Evolutionary conservation across 2,329 filamentous ascomycete genomes (phyloP).

Genomic region (Neofusicoccum sp.): DNA sequence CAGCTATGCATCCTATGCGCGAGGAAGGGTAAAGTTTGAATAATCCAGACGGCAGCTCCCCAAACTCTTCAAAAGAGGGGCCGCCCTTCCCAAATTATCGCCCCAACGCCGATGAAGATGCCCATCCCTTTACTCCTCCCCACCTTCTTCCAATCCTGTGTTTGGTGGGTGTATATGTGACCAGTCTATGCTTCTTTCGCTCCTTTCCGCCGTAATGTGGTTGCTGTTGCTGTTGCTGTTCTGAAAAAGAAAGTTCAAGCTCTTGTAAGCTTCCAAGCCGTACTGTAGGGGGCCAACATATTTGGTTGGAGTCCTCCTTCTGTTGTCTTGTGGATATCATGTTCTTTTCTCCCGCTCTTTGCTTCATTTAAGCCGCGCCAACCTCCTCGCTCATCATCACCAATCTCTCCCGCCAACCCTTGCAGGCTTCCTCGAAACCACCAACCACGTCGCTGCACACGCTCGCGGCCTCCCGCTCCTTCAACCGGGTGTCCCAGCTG

Average conservation of each 20-base stretch:
- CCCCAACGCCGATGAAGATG: slow-evolving; percentile 4
- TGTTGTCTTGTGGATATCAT: slow-evolving; percentile 12
- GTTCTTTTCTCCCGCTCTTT: background rate
- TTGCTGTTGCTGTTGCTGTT: background rate
- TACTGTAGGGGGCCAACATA: slow-evolving; percentile 3
- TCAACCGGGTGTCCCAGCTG: slow-evolving; percentile 76
- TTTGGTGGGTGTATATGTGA: background rate
- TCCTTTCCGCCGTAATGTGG: background rate
- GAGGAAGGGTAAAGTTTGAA: background rate
- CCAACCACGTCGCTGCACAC: slow-evolving; percentile 86
- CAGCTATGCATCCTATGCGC: background rate
- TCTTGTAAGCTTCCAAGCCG: background rate
- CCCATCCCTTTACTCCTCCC: slow-evolving; percentile 5
- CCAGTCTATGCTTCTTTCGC: slow-evolving; percentile 4
- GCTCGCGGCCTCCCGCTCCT: slow-evolving; percentile 74
- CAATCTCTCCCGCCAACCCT: slow-evolving; percentile 75
- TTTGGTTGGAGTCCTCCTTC: background rate
- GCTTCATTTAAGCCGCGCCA: background rate
- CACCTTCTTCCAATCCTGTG: background rate
- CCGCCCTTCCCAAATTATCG: background rate
- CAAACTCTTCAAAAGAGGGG: background rate
- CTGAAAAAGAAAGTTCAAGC: background rate
- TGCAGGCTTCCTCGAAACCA: slow-evolving; percentile 89
- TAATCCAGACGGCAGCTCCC: background rate
- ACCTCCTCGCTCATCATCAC: slow-evolving; percentile 39